These are phyloP conservation scores for Leishmania amazonensis DNA, from an alignment of 208 protist species.

Conservation along the genomic window DNA sequence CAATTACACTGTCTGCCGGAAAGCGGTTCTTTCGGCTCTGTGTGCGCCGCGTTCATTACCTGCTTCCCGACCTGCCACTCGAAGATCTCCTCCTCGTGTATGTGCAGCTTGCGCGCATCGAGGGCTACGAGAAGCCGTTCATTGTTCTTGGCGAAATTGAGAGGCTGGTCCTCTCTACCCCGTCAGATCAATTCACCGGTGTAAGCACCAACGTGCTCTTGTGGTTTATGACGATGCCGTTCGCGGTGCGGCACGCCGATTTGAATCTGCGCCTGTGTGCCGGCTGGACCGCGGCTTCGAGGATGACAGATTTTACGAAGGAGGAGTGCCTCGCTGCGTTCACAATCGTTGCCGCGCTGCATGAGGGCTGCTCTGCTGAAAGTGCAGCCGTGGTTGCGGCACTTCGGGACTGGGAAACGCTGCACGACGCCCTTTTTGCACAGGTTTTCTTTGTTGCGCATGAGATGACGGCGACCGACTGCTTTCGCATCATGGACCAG, in stretches of 20 bases:
- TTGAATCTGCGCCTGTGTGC: conserved; percentile 19
- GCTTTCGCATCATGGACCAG: conserved; percentile 51
- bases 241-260: conserved; percentile 1
- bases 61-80: conserved; percentile 38
- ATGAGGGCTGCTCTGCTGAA: conserved; percentile 18
- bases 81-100: conserved; percentile 48
- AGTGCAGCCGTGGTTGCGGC: conserved; percentile 6
- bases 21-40: conserved; percentile 46
- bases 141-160: conserved; percentile 55
- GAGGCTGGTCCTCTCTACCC: conserved; percentile 23
- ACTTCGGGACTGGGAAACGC: conserved; percentile 28
- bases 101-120: conserved; percentile 24
- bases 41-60: conserved; percentile 50
- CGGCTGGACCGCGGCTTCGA: conserved; percentile 15
- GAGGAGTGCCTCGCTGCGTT: conserved; percentile 32
- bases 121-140: conserved; percentile 49
- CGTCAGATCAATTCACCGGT: conserved; percentile 13
- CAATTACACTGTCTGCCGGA: conserved; percentile 15
- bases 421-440: conserved; percentile 64
- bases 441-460: conserved; percentile 44
- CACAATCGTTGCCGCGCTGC: conserved; percentile 16
- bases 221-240: conserved; percentile 32
- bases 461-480: conserved; percentile 39
- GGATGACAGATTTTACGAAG: conserved; percentile 26
- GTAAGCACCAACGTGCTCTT: conserved; percentile 28